Evolutionary conservation across 2,329 filamentous ascomycete genomes (phyloP).

Genomic region (Coniosporium tulheliwenetii): DNA sequence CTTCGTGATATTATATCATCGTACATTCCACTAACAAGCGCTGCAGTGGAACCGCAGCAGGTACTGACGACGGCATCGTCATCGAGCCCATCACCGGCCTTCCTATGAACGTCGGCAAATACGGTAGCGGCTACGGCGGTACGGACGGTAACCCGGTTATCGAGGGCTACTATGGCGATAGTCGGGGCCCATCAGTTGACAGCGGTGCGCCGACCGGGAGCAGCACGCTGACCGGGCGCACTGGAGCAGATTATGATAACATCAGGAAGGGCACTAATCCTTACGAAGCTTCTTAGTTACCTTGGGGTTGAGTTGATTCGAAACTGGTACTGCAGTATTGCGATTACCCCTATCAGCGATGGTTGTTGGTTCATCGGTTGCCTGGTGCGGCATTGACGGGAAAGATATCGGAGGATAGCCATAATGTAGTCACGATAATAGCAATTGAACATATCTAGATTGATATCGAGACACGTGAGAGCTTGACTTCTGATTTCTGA

Average conservation of each 20-base stretch:
- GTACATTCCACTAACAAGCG: neutral
- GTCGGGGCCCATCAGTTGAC: no score
- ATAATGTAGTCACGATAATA: no score
- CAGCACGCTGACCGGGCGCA: slow-evolving; percentile 1
- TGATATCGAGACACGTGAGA: no score
- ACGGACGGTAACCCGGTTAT: slow-evolving; percentile 18
- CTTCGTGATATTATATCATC: neutral
- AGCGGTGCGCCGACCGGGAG: neutral
- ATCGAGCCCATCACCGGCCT: slow-evolving; percentile 23
- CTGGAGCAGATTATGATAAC: slow-evolving; percentile 5
- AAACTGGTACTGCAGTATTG: no score
- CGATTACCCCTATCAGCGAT: no score
- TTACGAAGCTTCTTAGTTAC: neutral
- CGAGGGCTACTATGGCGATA: slow-evolving; percentile 6
- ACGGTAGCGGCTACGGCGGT: slow-evolving; percentile 20
- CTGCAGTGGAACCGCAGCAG: neutral
- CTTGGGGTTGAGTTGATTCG: no score
- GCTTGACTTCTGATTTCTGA: no score
- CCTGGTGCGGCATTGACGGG: no score
- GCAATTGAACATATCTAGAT: no score
- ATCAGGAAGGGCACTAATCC: slow-evolving; percentile 4
- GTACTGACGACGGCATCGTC: slow-evolving; percentile 9
- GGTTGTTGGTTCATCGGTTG: no score
- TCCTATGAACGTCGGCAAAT: slow-evolving; percentile 23
- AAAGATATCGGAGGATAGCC: no score